Evolutionary conservation across 1,139 yeast genomes (phyloP), one percentile per base, ranked within the genome.

Genomic region (Debaryomyces udenii): DNA sequence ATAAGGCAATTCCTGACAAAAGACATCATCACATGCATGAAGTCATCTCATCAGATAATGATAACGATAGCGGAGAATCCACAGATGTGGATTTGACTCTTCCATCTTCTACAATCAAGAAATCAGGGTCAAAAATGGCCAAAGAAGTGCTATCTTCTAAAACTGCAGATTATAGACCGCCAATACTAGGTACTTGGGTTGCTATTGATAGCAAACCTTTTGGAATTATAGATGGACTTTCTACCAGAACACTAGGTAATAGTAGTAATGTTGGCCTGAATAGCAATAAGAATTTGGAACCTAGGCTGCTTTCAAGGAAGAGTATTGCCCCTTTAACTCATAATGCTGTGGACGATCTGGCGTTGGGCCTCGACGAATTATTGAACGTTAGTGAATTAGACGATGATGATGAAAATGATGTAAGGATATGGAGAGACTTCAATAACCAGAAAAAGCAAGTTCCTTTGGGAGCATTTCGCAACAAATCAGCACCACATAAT

Each of bases 161-260:
- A 39, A 83, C 86, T 6, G 83, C 87, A 22, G 91, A 91, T 42
- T 82, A 91, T 46, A 70, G 96, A 41, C 97, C 98, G 2, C 99
- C 99, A 2, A 78, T 88, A 18, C 70, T 93, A 44, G 98, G 97
- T 0, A 85, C 96, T 1, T 93, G 98, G 96, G 81, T 84, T 10
- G 86, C 96, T 20, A 60, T 76, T 4, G 87, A 83, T 45, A 78
- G 79, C 39, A 83, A 88, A 52, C 97, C 96, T 0, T 89, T 86
- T 63, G 95, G 96, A 20, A 89, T 93, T 44, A 91, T 93, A 53
- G 98, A 93, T 60, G 98, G 99, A 4, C 73, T 88, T 26, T 83
- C 96, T 1, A 93, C 98, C 0, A 73, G 96, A 42, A 83, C 95
- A 2, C 70, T 90, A 42, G 64, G 49, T 29, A 43, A 41, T 27